Evolutionary conservation across 2,329 filamentous ascomycete genomes (phyloP).

Genomic region (Ophiostoma perfectum): DNA sequence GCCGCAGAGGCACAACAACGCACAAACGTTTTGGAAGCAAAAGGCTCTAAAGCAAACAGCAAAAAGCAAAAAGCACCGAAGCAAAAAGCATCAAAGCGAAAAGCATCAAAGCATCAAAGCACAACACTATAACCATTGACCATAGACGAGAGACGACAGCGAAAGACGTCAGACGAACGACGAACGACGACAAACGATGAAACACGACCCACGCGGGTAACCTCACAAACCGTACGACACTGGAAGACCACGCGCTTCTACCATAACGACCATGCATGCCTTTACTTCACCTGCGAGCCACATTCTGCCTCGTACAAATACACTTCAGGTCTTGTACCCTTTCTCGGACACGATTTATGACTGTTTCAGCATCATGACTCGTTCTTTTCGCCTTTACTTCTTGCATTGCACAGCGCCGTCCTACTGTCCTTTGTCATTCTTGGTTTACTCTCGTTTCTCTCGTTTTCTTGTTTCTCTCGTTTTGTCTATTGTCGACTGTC

Average conservation of each 20-base stretch:
- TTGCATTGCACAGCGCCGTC: slow-evolving; percentile 9
- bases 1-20: no score
- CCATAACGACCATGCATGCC: background rate
- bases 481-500: background rate
- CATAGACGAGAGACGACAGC: no score
- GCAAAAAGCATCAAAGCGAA: no score
- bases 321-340: background rate
- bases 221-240: background rate
- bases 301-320: no score
- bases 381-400: slow-evolving; percentile 14
- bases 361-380: slow-evolving; percentile 8
- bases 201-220: background rate
- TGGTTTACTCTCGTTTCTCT: background rate
- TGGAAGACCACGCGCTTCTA: background rate
- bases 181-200: background rate
- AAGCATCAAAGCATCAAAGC: background rate
- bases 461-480: background rate
- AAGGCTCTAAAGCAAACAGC: background rate
- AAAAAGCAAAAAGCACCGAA: no score
- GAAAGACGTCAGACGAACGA: no score
- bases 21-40: background rate
- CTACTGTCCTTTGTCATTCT: background rate
- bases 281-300: background rate
- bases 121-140: no score
- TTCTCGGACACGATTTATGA: slow-evolving; percentile 6